Percentiles rank a stretch among this genome's conserved stretches.
Evolutionary conservation across 257 asterid species (phyloP).

Genomic region (Solanum acaule): DNA sequence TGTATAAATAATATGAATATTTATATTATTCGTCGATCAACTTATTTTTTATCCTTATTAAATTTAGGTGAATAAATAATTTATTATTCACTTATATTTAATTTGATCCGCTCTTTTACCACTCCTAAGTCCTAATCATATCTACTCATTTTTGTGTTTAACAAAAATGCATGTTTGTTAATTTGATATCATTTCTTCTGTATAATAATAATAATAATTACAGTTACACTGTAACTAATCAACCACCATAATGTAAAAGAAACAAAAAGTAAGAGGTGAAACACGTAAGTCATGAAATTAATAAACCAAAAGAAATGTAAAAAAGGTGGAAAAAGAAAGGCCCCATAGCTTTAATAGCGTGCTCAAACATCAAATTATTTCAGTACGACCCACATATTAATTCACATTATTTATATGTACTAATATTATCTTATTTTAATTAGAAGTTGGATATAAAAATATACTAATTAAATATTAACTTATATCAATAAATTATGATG

Average conservation of each 20-base stretch:
- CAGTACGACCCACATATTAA: constrained; percentile 14
- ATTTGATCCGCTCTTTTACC: no score
- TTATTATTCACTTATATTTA: no score
- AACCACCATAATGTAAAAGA: background rate
- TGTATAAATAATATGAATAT: no score
- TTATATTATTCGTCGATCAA: no score
- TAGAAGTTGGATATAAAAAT: background rate
- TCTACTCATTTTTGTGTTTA: background rate
- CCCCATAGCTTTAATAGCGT: constrained; percentile 41
- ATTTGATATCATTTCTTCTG: background rate
- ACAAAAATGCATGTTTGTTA: background rate
- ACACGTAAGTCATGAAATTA: background rate
- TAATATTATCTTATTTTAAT: background rate
- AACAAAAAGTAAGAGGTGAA: background rate
- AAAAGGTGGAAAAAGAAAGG: background rate
- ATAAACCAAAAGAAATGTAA: background rate
- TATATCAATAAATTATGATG: background rate
- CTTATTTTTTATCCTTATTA: no score
- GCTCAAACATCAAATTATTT: constrained; percentile 16
- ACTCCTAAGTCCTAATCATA: background rate
- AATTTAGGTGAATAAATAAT: no score
- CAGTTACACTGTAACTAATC: background rate
- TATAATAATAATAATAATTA: background rate
- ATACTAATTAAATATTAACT: background rate
- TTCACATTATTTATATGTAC: background rate